Percentiles rank a stretch among this genome's conserved stretches.
Evolutionary conservation across 140 eudicot species (phyloP).

Genomic region (Cichorium intybus): DNA sequence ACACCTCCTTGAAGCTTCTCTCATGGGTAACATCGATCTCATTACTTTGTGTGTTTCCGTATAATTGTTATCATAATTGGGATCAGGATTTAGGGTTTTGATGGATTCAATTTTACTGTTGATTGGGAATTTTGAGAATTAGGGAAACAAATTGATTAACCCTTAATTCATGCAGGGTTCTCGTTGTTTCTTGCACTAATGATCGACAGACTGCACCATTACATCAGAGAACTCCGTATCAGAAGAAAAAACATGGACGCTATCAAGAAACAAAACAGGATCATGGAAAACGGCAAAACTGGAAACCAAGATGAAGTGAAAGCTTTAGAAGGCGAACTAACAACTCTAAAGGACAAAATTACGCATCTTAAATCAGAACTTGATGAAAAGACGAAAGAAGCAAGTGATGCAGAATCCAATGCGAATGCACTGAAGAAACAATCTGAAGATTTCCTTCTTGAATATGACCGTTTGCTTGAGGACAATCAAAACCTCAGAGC

Average conservation of each 20-base stretch:
- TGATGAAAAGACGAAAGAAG: slow-evolving; percentile 64
- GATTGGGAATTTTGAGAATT: not conserved
- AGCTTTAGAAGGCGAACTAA: slow-evolving; percentile 55
- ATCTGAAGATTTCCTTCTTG: slow-evolving; percentile 83
- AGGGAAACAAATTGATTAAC: not conserved
- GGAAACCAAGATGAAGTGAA: slow-evolving; percentile 59
- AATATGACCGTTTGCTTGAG: slow-evolving; percentile 77
- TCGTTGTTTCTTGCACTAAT: slow-evolving; percentile 78
- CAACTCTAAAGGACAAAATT: slow-evolving; percentile 43
- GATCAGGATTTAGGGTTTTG: slow-evolving; percentile 11
- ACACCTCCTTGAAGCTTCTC: slow-evolving; percentile 51
- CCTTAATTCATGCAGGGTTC: slow-evolving; percentile 52
- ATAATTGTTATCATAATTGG: not conserved
- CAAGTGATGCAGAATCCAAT: slow-evolving; percentile 61
- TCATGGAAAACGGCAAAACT: slow-evolving; percentile 47
- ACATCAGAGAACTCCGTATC: slow-evolving; percentile 82
- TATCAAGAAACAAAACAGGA: slow-evolving; percentile 61
- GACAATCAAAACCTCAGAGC: slow-evolving; percentile 81
- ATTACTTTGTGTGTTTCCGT: not conserved
- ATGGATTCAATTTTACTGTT: not conserved
- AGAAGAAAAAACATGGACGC: slow-evolving; percentile 80
- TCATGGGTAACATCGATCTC: slow-evolving; percentile 35
- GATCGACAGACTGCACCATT: slow-evolving; percentile 91
- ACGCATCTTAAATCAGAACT: slow-evolving; percentile 50
- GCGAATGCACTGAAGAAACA: slow-evolving; percentile 73